Conservation (phyloP, 306 rosid species). For the Oemleria cerasiformis region DNA sequence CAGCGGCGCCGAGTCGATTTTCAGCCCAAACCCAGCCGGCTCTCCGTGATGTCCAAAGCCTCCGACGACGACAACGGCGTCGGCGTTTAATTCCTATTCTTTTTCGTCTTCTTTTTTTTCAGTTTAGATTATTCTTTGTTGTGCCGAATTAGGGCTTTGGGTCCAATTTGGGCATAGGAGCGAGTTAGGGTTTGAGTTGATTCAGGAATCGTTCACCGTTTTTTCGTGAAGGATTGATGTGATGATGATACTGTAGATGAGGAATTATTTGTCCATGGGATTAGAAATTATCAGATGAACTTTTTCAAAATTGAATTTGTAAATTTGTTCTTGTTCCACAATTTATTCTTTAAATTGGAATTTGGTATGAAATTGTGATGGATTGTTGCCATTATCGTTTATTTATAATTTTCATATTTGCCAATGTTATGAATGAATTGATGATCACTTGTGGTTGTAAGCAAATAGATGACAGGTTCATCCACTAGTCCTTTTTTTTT, state of each 20-base stretch:
- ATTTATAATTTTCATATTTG: too few relatives aligned
- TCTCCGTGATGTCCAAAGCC: slow-evolving; percentile 48
- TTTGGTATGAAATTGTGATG: not conserved
- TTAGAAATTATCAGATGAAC: not conserved
- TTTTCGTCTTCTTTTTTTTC: too few relatives aligned
- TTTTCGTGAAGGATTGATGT: not conserved
- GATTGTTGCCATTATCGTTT: too few relatives aligned
- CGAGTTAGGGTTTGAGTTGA: not conserved
- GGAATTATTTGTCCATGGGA: not conserved
- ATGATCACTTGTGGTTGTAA: not conserved
- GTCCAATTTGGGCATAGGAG: not conserved
- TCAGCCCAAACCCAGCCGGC: slow-evolving; percentile 50
- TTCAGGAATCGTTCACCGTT: not conserved
- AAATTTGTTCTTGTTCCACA: not conserved
- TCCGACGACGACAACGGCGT: slow-evolving; percentile 10
- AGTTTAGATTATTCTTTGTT: not conserved
- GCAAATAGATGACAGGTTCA: too few relatives aligned
- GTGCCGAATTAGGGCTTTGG: not conserved
- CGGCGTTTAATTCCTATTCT: not conserved
- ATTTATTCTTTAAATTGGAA: not conserved
- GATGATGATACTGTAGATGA: not conserved
- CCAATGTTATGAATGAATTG: too few relatives aligned
- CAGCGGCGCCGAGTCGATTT: slow-evolving; percentile 57
- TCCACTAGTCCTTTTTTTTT: too few relatives aligned
- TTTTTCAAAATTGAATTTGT: not conserved